Base-by-base conservation (phyloP, 768 basidiomycete genomes). In the Lepiota venenata region DNA sequence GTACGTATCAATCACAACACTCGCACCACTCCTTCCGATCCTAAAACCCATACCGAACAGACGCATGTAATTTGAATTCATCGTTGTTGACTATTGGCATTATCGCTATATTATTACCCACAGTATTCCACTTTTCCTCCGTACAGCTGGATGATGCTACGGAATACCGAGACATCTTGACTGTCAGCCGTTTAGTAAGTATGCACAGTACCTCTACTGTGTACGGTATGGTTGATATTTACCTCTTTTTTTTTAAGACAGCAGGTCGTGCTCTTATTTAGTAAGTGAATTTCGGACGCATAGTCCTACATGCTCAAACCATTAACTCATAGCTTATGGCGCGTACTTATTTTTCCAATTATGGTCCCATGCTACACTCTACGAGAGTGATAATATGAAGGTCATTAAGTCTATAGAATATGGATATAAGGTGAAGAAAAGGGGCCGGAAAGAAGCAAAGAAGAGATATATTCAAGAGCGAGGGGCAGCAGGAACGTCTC, bases 341-440 rank as follows among this genome's bases (percentile, higher is more conserved):
- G 77, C 75, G n/a, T 91, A 88, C 61, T 79, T 92, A 15, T 66
- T 83, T 47, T 91, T 92, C 74, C 91, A 91, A 62, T 75, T 89
- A 0, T 85, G 77, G 63, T 89, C 91, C 0, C 91, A 93, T 64
- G 75, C 84, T 2, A 68, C 74, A 27, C 74, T 93, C 14, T 94
- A 89, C 64, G 68, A 79, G 57, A 75, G 84, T 45, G 74, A 79
- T 27, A 67, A 68, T 15, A 59, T 57, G 1, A 64, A 77, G 53
- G 56, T 69, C 20, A 58, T 71, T 44, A 54, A 70, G 61, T 71
- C 74, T 27, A 71, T 59, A 7, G 55, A 58, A 56, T 74, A 81
- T 61, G 22, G 58, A 54, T 73, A 81, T 60, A 18, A 65, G 3
- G 64, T 63, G 10, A 59, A 59, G 50, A 52, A 52, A 58, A 58